Evolutionary conservation across 208 protist genomes (phyloP), one percentile per base, ranked within the genome.

Genomic region (Trypanosomatidae sp.): DNA sequence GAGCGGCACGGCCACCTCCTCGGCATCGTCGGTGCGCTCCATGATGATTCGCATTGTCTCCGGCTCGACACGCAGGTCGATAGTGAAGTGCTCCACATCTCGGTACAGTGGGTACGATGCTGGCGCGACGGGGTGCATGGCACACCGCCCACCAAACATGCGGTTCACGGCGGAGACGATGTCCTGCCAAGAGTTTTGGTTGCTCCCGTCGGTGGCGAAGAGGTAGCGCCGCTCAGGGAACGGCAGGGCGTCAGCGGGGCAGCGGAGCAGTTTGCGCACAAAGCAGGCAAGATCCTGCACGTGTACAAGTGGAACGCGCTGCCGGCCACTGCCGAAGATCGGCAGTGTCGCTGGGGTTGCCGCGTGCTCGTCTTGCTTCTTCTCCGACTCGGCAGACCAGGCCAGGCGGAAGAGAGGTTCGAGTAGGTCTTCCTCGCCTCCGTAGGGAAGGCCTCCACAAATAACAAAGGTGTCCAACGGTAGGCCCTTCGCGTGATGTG

Each of bases 221-320:
- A 97, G 65, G 79, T 98, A 98, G 36, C 92, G 92, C 17, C 79
- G 86, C 56, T 76, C 70, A 1, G 91, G 87, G 55, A 92, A 89
- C 22, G 91, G 90, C 65, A 89, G 60, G 30, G 87, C 85, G 17
- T 79, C 71, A 33, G 77, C 46, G n/a, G 89, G 81, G 70, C 79
- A 80, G 47, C 73, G 69, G 2, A 93, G 67, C 43, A 98, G 74
- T 55, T 93, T 86, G 52, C 79, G 78, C 22, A 88, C 87, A 41
- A 96, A 90, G n/a, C 79, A 91, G 33, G 93, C 94, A 19, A 98
- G 84, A 79, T 99, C 97, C 53, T 89, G 76, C 19, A 96, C 91
- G 77, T 99, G 96, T 28, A 99, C 95, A 19, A 95, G 90, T 25
- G 97, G 95, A 30, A 99, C 85, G 43, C 83, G 65, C 80, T 98